Evolutionary conservation across 805 yeast genomes (phyloP), one percentile per base, ranked within the genome.

Genomic region (Lipomyces oligophaga): DNA sequence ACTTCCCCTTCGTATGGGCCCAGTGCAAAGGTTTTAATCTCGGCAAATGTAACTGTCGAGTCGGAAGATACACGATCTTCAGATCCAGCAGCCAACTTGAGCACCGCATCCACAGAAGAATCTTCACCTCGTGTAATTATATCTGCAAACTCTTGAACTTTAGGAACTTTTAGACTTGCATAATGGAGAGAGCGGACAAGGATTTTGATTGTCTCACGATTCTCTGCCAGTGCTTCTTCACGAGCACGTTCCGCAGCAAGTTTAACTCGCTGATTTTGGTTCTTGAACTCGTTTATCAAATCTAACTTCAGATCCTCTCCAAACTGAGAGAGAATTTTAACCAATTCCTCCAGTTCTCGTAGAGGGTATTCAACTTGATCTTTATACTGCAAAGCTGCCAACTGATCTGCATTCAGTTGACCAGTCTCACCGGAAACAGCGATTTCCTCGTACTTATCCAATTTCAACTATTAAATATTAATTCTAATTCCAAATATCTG

Each of bases 291-390:
- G 11, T 8, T 13, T 8, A 26, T 13, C 30, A 8, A 13, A 8
- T 8, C 30, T 10, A n/a, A 53, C 25, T 47, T 44, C 28, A 41
- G 41, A 16, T 50, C 53, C 5, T 25, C 42, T 22, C 53, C 49
- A n/a, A 55, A 55, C n/a, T 41, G 33, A 38, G 45, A 46, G 54
- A 62, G 61, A 13, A 58, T 36, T 13, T 49, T 51, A 30, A 46
- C 43, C 13, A 62, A 45, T 11, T 66, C 69, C 22, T 45, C 55
- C 34, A 66, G 56, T 38, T 67, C 70, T 47, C 60, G 63, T 38
- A 67, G 57, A 10, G 70, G 69, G 3, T 59, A 62, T 32, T 60
- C 60, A 19, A 67, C 71, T 13, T 60, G 49, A 25, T 64, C 68
- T 46, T 60, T 60, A 26, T 52, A 49, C 27, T 53, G 54, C 36